phyloP scores from a whole-genome alignment of 768 basidiomycete genomes.

The Tremella yokohamensis region DNA sequence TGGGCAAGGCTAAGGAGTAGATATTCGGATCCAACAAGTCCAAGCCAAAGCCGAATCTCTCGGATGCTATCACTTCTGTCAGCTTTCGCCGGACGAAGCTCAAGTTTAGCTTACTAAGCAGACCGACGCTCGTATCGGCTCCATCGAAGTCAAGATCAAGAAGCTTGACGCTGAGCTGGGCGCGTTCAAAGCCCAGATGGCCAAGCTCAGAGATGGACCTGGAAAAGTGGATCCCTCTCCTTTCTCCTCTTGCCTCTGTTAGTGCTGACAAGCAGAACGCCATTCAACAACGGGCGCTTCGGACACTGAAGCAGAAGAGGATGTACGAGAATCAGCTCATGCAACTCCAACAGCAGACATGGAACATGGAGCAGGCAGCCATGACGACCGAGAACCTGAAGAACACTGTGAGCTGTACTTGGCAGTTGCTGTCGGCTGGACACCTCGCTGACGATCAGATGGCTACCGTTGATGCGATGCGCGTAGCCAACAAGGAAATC shows the following conservation, averaged over 20 bases:
- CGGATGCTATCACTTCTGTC: conserved; percentile 82
- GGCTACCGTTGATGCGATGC: conserved; percentile 97
- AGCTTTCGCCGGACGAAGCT: conserved; percentile 23
- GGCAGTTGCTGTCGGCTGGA: background rate
- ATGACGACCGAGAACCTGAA: conserved; percentile 96
- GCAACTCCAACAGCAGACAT: conserved; percentile 89
- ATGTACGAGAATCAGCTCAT: conserved; percentile 83
- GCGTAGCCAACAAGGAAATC: conserved; percentile 90
- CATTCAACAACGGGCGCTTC: conserved; percentile 87
- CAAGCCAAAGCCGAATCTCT: conserved; percentile 78
- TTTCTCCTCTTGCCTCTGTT: background rate
- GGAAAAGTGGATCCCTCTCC: conserved; percentile 67
- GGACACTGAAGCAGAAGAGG: conserved; percentile 88
- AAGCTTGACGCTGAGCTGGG: conserved; percentile 91
- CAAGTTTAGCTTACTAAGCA: conserved; percentile 47
- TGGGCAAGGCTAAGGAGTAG: conserved; percentile 19
- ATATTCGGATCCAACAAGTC: conserved; percentile 52
- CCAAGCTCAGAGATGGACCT: conserved; percentile 84
- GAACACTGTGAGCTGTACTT: conserved; percentile 61
- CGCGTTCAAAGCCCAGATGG: conserved; percentile 93
- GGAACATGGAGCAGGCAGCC: conserved; percentile 96
- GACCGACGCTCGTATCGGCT: conserved; percentile 82
- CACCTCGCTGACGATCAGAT: conserved; percentile 54
- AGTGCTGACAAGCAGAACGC: conserved; percentile 60
- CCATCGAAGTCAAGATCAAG: conserved; percentile 93